These are phyloP conservation scores for Eimeria tenella DNA, from an alignment of 169 alveolate species.

Conservation along the genomic window DNA sequence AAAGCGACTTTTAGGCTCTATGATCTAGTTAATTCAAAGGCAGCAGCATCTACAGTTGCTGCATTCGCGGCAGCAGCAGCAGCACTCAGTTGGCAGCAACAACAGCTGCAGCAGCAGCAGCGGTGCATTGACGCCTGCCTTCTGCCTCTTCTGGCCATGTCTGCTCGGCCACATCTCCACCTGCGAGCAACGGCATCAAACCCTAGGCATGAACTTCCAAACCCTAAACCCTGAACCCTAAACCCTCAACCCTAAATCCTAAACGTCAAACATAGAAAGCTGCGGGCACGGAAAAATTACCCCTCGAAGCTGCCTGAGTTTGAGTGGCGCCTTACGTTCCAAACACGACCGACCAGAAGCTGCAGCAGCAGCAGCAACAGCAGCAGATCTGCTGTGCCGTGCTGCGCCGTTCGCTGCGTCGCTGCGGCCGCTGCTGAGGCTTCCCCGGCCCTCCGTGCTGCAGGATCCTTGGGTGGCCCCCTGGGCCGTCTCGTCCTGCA, in stretches of 20 bases:
- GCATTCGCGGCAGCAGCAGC: too few relatives aligned
- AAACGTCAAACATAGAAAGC: not conserved
- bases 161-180: not conserved
- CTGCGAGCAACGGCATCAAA: not conserved
- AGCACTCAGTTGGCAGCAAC: not conserved
- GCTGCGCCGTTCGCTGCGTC: not conserved
- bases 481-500: not conserved
- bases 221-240: not conserved
- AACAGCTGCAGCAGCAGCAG: conserved; percentile 4
- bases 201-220: conserved; percentile 6
- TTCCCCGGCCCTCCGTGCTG: not conserved
- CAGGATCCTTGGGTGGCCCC: not conserved
- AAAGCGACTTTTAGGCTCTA: too few relatives aligned
- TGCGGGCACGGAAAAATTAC: not conserved
- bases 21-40: too few relatives aligned
- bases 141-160: conserved; percentile 44
- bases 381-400: not conserved
- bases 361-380: conserved; percentile 39
- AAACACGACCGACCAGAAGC: not conserved
- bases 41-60: too few relatives aligned
- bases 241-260: not conserved
- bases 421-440: too few relatives aligned
- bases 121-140: not conserved
- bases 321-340: not conserved
- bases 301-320: not conserved